Percentiles rank a stretch among this genome's conserved stretches.
phyloP scores from a whole-genome alignment of 129 eudicot species.

The Centella asiatica region DNA sequence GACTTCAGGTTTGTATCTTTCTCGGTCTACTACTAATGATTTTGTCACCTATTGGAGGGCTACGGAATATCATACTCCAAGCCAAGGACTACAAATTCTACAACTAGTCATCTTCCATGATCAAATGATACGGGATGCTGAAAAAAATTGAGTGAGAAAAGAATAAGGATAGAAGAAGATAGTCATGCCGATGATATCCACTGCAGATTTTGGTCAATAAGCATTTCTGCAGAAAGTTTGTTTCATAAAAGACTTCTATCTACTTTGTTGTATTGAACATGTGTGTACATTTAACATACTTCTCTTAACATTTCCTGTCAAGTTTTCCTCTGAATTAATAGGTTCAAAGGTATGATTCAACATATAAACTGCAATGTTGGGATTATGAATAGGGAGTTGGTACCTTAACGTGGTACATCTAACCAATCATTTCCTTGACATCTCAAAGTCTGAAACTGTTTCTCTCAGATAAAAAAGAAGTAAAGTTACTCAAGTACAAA shows the following conservation, averaged over 20 bases:
- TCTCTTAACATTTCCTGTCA: not conserved
- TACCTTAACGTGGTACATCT: not conserved
- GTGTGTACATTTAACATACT: not conserved
- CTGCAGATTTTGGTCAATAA: not conserved
- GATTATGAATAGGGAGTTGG: not conserved
- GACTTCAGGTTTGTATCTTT: constrained; percentile 56
- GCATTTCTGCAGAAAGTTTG: not conserved
- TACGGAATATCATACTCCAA: constrained; percentile 40
- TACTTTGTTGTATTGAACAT: not conserved
- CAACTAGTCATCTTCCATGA: constrained; percentile 19
- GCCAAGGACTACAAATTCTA: constrained; percentile 56
- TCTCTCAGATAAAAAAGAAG: no score
- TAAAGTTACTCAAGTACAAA: no score
- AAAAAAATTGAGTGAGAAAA: not conserved
- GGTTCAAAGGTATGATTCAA: not conserved
- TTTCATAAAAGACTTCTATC: not conserved
- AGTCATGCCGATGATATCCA: not conserved
- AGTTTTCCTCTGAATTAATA: not conserved
- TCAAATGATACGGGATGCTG: not conserved
- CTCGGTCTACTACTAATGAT: constrained; percentile 57
- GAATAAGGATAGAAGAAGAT: constrained; percentile 16
- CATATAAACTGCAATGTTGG: not conserved
- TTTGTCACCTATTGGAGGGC: constrained; percentile 66
- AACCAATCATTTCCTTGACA: no score
- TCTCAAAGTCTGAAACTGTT: no score